phyloP scores from a whole-genome alignment of 2,329 filamentous ascomycete genomes.

The Apiospora arundinis region DNA sequence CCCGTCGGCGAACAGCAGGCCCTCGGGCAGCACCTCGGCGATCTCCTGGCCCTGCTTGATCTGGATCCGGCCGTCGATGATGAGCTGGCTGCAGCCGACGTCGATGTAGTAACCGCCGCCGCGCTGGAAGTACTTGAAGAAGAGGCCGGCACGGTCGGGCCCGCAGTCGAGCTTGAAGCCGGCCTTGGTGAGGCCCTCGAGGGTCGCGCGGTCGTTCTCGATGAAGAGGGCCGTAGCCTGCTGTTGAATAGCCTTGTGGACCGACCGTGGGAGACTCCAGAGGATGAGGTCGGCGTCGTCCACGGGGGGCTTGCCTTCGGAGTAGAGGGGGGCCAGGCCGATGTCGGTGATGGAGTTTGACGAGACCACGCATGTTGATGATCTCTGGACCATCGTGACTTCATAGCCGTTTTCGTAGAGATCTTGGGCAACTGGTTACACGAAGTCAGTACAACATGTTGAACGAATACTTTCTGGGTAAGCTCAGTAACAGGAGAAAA shows the following conservation, averaged over 20 bases:
- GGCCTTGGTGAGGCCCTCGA: conserved; percentile 58
- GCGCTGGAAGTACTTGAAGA: conserved; percentile 65
- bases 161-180: conserved; percentile 66
- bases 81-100: conserved; percentile 58
- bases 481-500: no score
- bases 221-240: conserved; percentile 47
- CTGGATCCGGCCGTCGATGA: conserved; percentile 63
- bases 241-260: conserved; percentile 66
- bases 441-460: not conserved
- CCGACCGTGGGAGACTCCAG: conserved; percentile 62
- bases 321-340: conserved; percentile 56
- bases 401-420: conserved; percentile 63
- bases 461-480: no score
- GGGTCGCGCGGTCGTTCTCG: conserved; percentile 42
- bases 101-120: conserved; percentile 68
- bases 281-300: conserved; percentile 71
- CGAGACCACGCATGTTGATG: conserved; percentile 61
- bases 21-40: conserved; percentile 48
- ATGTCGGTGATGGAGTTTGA: conserved; percentile 58
- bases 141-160: conserved; percentile 59
- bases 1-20: conserved; percentile 55
- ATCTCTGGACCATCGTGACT: conserved; percentile 67
- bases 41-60: conserved; percentile 59
- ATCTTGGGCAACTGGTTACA: conserved; percentile 53
- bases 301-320: conserved; percentile 60